Evolutionary conservation across 805 yeast species (phyloP).

Genomic region (Wickerhamiella qilinensis): DNA sequence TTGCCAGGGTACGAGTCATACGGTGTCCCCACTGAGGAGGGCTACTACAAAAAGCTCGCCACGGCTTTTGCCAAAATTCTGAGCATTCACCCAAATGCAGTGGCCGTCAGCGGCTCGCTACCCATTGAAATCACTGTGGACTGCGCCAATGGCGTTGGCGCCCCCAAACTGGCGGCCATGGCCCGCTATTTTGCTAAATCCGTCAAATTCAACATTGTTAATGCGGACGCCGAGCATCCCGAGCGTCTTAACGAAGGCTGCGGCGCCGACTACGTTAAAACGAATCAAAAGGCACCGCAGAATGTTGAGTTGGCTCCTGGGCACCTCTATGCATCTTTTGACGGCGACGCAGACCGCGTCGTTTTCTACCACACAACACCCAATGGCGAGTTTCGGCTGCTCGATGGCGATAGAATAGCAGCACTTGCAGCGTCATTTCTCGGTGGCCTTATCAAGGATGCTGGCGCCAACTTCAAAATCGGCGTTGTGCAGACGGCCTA

Average conservation of each 20-base stretch:
- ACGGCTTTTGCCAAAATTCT: slow-evolving; percentile 33
- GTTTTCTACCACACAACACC: slow-evolving; percentile 40
- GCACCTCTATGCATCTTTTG: slow-evolving; percentile 64
- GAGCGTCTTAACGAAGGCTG: slow-evolving; percentile 53
- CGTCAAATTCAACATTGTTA: slow-evolving; percentile 22
- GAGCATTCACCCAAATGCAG: slow-evolving; percentile 16
- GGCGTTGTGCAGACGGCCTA: slow-evolving; percentile 97
- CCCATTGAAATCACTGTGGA: slow-evolving; percentile 48
- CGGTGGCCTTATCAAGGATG: slow-evolving; percentile 30
- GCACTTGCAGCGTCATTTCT: slow-evolving; percentile 62
- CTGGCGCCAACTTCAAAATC: slow-evolving; percentile 28
- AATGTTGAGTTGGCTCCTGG: slow-evolving; percentile 33
- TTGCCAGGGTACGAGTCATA: slow-evolving; percentile 24
- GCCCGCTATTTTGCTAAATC: slow-evolving; percentile 24
- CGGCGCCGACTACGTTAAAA: slow-evolving; percentile 94
- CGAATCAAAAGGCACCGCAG: slow-evolving; percentile 63
- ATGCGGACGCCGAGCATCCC: slow-evolving; percentile 39
- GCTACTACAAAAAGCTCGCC: slow-evolving; percentile 53
- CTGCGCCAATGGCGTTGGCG: slow-evolving; percentile 96
- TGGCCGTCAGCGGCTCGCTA: slow-evolving; percentile 12
- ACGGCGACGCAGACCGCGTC: slow-evolving; percentile 95
- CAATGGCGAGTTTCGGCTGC: slow-evolving; percentile 21
- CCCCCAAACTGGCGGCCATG: slow-evolving; percentile 45
- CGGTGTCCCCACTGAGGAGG: slow-evolving; percentile 48
- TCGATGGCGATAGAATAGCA: slow-evolving; percentile 92